A percentile compares a stretch with the other conserved stretches of the same genome.
These are phyloP conservation scores for Blastosporella zonata DNA, from an alignment of 1,284 basidiomycete species.

Conservation along the genomic window DNA sequence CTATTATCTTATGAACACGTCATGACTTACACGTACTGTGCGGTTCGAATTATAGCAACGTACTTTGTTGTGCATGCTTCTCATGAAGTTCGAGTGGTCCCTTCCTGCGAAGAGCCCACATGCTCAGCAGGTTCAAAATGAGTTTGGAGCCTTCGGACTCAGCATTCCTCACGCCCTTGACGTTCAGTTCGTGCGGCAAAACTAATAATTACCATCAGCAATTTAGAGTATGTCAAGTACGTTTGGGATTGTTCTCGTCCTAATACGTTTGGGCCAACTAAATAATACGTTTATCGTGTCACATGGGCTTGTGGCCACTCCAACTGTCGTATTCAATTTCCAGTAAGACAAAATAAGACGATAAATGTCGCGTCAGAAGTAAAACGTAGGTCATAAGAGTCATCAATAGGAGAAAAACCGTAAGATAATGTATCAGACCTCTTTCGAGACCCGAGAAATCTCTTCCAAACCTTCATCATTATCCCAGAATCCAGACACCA, in stretches of 20 bases:
- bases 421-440: constrained; percentile 36
- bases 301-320: no score
- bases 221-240: background rate
- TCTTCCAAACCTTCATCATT: constrained; percentile 67
- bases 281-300: no score
- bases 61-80: constrained; percentile 22
- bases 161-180: constrained; percentile 23
- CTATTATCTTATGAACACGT: background rate
- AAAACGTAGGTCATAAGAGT: no score
- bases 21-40: background rate
- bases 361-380: no score
- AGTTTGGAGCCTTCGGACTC: constrained; percentile 23
- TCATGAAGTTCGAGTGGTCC: constrained; percentile 20
- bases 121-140: constrained; percentile 18
- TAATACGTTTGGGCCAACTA: no score
- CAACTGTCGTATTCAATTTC: no score
- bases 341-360: no score
- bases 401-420: background rate
- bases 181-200: constrained; percentile 17
- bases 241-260: no score
- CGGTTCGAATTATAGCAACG: constrained; percentile 18
- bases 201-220: background rate
- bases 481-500: constrained; percentile 52
- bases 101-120: constrained; percentile 19
- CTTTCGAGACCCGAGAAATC: constrained; percentile 60